Conservation (phyloP, 2,329 filamentous ascomycete genomes). For the Podosphaera aphanis region DNA sequence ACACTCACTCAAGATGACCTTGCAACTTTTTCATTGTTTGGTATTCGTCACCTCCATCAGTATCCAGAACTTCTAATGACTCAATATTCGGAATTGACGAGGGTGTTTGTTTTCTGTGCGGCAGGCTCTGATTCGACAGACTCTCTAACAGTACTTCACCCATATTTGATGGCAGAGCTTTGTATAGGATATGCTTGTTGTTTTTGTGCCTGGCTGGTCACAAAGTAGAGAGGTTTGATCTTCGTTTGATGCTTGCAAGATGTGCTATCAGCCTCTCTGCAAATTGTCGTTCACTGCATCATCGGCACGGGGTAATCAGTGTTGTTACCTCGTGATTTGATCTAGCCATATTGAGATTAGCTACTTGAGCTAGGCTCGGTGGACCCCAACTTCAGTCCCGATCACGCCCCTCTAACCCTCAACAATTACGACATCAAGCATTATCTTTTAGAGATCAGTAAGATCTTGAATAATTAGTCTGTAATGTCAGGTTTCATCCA, state of each 20-base stretch:
- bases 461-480: neutral
- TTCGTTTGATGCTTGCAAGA: too few species aligned
- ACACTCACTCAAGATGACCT: slow-evolving; percentile 67
- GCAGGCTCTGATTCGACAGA: slow-evolving; percentile 46
- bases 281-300: too few species aligned
- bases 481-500: neutral
- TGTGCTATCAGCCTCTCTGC: too few species aligned
- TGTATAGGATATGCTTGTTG: neutral
- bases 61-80: slow-evolving; percentile 60
- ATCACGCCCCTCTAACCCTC: neutral
- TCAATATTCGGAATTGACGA: slow-evolving; percentile 77
- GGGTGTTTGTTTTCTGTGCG: slow-evolving; percentile 59
- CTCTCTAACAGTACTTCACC: slow-evolving; percentile 72
- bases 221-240: too few species aligned
- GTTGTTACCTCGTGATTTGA: neutral
- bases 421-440: neutral
- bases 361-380: neutral
- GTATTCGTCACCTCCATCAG: slow-evolving; percentile 78
- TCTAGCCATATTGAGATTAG: neutral
- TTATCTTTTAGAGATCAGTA: neutral
- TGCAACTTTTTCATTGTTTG: slow-evolving; percentile 90
- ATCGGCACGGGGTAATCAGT: too few species aligned
- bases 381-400: neutral
- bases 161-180: slow-evolving; percentile 28
- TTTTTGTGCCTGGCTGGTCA: neutral